Evolutionary conservation across 1,284 basidiomycete genomes (phyloP), one percentile per base, ranked within the genome.

Genomic region (Moesziomyces antarcticus): DNA sequence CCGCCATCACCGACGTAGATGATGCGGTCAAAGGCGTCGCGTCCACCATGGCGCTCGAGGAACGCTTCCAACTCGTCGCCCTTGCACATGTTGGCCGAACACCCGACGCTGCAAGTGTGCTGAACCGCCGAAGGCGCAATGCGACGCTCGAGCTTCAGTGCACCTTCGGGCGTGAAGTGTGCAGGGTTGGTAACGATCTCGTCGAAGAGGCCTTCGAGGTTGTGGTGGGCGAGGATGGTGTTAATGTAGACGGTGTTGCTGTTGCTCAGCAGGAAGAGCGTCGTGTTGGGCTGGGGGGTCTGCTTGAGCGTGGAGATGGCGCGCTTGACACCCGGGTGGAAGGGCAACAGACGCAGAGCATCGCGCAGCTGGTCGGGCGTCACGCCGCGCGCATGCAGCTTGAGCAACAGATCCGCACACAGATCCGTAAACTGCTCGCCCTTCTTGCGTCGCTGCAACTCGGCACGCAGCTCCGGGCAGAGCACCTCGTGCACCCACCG

Each of bases 71-170:
- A 88, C 84, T 99, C 96, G 75, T 92, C 91, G 43, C 96, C 96
- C 88, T 99, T 99, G 88, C 96, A 99, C 94, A 99, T 97, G 86
- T 99, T 99, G 11, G 92, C 89, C 61, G 91, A 91, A 87, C 96
- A 99, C 16, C 96, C 96, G 55, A 97, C 88, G 53, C 86, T 87
- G 86, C 96, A 99, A 2, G 81, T 84, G 85, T 99, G 97, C 78
- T 95, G 94, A 0, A 61, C 91, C 18, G 61, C 60, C 2, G 59
- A 72, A 43, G 87, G 83, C 16, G 92, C 91, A 42, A 98, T 87
- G 46, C 91, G 88, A 22, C 95, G 88, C 27, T 88, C 87, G 56
- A 99, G 86, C 67, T 91, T 89, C 59, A 99, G 89, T 10, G 92
- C 87, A 50, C 93, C 91, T 2, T 88, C 88, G 0, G 86, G 83